Conservation (phyloP, 129 eudicot species). For the Pseudognaphalium luteoalbum region DNA sequence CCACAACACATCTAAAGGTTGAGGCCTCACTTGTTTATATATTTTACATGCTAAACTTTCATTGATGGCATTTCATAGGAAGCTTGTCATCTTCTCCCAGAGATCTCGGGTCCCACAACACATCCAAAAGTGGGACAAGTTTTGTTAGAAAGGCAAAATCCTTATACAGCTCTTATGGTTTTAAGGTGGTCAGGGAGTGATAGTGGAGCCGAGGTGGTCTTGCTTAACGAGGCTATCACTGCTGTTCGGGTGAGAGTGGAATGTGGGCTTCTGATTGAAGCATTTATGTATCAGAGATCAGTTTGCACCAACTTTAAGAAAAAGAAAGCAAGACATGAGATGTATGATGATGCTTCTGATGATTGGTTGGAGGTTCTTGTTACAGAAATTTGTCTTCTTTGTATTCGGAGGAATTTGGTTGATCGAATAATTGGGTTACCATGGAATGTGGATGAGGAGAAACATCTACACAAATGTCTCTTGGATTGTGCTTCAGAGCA, state of each 20-base stretch:
- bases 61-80: constrained; percentile 49
- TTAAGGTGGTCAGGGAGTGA: constrained; percentile 88
- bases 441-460: constrained; percentile 86
- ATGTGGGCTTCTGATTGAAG: constrained; percentile 91
- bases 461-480: constrained; percentile 73
- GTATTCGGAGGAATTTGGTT: constrained; percentile 75
- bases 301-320: constrained; percentile 61
- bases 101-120: constrained; percentile 77
- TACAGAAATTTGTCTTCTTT: constrained; percentile 82
- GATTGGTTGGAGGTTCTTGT: constrained; percentile 81
- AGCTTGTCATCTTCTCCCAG: constrained; percentile 86
- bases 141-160: constrained; percentile 75
- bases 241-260: constrained; percentile 90
- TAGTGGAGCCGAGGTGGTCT: constrained; percentile 49
- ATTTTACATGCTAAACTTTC: not conserved
- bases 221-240: constrained; percentile 86
- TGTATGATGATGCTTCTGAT: constrained; percentile 25
- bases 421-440: constrained; percentile 90
- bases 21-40: not conserved
- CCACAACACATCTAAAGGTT: not conserved
- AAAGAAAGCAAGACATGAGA: constrained; percentile 40
- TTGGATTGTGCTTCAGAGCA: constrained; percentile 61
- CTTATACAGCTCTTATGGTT: constrained; percentile 95
- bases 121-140: constrained; percentile 93
- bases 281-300: constrained; percentile 85